These are phyloP conservation scores for Trichoderma koningiopsis DNA, from an alignment of 2,329 filamentous ascomycete genomes.

Conservation along the genomic window DNA sequence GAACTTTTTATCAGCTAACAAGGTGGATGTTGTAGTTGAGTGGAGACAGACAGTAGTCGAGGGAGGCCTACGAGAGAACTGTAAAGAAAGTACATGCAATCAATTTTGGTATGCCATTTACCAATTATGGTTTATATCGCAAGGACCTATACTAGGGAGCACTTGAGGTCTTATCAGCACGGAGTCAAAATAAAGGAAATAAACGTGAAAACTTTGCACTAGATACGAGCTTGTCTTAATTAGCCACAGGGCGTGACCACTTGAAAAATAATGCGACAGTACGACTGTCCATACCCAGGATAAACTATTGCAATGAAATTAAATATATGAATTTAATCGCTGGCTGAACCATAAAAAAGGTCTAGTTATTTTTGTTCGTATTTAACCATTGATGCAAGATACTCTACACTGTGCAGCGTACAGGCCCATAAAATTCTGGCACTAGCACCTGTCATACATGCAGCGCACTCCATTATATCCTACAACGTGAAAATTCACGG, in stretches of 20 bases:
- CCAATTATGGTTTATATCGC: no score
- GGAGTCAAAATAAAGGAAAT: no score
- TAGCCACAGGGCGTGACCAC: neutral
- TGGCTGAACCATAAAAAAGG: neutral
- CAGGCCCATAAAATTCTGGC: no score
- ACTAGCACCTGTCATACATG: no score
- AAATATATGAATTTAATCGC: fast-evolving
- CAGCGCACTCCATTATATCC: neutral
- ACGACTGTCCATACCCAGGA: neutral
- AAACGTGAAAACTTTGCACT: no score
- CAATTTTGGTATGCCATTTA: no score
- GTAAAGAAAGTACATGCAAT: neutral
- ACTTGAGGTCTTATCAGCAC: no score
- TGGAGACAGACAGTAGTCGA: neutral
- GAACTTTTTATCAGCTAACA: neutral
- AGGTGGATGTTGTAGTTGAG: neutral
- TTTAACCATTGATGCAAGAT: neutral
- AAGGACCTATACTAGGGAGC: no score
- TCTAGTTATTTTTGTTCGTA: neutral
- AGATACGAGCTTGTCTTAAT: no score
- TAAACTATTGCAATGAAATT: neutral
- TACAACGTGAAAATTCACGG: neutral
- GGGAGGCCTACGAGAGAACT: neutral
- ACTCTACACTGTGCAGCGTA: neutral
- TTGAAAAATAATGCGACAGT: neutral